Evolutionary conservation across 805 yeast genomes (phyloP).

Genomic region (Saccharomycopsis babjevae): DNA sequence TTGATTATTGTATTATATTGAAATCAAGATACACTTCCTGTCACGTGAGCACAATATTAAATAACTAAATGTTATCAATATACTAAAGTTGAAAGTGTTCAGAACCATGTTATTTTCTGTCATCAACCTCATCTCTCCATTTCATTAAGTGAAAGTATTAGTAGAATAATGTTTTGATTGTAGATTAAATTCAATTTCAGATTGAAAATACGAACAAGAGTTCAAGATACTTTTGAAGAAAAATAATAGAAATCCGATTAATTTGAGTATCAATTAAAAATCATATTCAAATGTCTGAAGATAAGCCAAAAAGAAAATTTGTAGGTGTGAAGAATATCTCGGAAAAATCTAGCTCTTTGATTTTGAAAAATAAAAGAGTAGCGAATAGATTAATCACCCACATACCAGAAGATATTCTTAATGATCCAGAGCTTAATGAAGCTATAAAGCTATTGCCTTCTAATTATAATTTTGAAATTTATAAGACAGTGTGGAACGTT

Average conservation of each 20-base stretch:
- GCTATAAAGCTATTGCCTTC: constrained; percentile 77
- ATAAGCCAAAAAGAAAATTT: constrained; percentile 7
- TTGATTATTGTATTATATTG: no score
- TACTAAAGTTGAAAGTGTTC: no score
- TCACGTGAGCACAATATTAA: no score
- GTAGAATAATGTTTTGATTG: no score
- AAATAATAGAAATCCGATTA: no score
- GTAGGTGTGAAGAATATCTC: constrained; percentile 8
- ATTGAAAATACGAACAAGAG: not conserved
- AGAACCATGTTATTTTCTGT: no score
- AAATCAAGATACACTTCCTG: no score
- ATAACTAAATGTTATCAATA: no score
- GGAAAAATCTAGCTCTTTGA: not conserved
- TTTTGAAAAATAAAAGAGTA: not conserved
- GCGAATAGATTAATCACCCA: constrained; percentile 60
- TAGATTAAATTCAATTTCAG: no score
- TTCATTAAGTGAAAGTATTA: no score
- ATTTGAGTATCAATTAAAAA: not conserved
- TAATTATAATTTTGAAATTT: constrained; percentile 92
- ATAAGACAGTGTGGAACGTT: constrained; percentile 91
- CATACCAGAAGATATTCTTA: constrained; percentile 75
- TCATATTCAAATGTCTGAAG: not conserved
- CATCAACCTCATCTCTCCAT: no score
- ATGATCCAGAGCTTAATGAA: constrained; percentile 72
- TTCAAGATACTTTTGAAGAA: not conserved